These are phyloP conservation scores for Aspergillus ochraceus DNA, from an alignment of 2,329 filamentous ascomycete species.

Conservation along the genomic window DNA sequence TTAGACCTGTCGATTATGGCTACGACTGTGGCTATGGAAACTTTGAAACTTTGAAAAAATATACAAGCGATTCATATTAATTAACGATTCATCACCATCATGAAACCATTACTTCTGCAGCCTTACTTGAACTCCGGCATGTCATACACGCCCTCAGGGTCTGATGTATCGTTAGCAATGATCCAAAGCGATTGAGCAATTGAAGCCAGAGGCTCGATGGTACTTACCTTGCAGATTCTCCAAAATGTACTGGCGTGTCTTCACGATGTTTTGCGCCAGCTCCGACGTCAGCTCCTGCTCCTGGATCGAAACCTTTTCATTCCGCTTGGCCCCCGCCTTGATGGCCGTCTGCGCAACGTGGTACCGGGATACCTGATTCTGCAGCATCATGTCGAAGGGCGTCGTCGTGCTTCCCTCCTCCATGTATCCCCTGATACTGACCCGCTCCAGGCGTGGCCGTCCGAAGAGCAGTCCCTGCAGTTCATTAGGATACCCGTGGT, in stretches of 20 bases:
- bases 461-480: conserved; percentile 63
- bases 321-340: conserved; percentile 47
- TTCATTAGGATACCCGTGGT: conserved; percentile 65
- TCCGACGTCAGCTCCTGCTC: conserved; percentile 51
- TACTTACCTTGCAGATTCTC: conserved; percentile 53
- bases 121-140: background rate
- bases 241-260: conserved; percentile 55
- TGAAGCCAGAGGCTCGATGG: background rate
- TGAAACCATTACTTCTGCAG: background rate
- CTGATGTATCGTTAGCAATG: background rate
- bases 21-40: no score
- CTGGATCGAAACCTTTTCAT: conserved; percentile 48
- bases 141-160: background rate
- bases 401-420: conserved; percentile 69
- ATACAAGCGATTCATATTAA: background rate
- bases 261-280: conserved; percentile 50
- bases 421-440: conserved; percentile 60
- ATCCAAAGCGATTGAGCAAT: background rate
- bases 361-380: conserved; percentile 61
- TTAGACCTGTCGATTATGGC: background rate
- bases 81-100: background rate
- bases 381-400: conserved; percentile 69
- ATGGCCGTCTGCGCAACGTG: conserved; percentile 60
- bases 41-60: no score
- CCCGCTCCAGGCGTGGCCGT: conserved; percentile 51